These are phyloP conservation scores for Catunica adiposa DNA, from an alignment of 2,329 filamentous ascomycete species.

Conservation along the genomic window DNA sequence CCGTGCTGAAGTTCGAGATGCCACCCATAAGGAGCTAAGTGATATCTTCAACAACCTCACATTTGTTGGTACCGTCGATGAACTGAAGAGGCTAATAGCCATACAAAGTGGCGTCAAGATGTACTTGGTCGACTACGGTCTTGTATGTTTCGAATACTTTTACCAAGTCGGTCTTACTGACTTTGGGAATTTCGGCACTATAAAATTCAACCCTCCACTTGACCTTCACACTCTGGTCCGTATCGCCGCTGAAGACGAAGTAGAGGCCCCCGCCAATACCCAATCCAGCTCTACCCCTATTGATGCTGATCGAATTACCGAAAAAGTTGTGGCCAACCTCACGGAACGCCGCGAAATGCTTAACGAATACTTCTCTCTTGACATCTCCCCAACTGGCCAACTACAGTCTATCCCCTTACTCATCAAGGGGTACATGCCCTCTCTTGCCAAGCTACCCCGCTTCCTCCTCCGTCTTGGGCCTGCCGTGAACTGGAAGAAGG, in stretches of 20 bases:
- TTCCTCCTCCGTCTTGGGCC: slow-evolving; percentile 83
- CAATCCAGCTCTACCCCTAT: slow-evolving; percentile 46
- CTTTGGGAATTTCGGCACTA: slow-evolving; percentile 83
- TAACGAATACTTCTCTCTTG: slow-evolving; percentile 77
- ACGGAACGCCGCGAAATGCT: slow-evolving; percentile 72
- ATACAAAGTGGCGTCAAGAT: slow-evolving; percentile 87
- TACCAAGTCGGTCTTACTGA: slow-evolving; percentile 91
- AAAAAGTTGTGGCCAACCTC: slow-evolving; percentile 49
- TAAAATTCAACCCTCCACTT: slow-evolving; percentile 64
- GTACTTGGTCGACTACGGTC: slow-evolving; percentile 84
- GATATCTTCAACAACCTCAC: slow-evolving; percentile 78
- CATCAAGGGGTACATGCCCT: slow-evolving; percentile 75
- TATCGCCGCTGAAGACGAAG: slow-evolving; percentile 58
- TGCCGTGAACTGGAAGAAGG: slow-evolving; percentile 69
- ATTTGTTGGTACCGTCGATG: slow-evolving; percentile 86
- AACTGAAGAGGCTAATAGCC: slow-evolving; percentile 69
- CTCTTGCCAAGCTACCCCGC: slow-evolving; percentile 68
- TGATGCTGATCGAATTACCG: slow-evolving; percentile 31
- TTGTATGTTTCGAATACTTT: slow-evolving; percentile 74
- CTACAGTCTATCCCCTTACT: slow-evolving; percentile 68
- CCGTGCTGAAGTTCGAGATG: slow-evolving; percentile 61
- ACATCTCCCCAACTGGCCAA: slow-evolving; percentile 62
- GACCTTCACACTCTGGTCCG: slow-evolving; percentile 52
- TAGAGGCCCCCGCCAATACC: slow-evolving; percentile 24
- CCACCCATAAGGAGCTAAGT: slow-evolving; percentile 70